Evolutionary conservation across 805 yeast species (phyloP).

Genomic region (Yarrowia divulgata): DNA sequence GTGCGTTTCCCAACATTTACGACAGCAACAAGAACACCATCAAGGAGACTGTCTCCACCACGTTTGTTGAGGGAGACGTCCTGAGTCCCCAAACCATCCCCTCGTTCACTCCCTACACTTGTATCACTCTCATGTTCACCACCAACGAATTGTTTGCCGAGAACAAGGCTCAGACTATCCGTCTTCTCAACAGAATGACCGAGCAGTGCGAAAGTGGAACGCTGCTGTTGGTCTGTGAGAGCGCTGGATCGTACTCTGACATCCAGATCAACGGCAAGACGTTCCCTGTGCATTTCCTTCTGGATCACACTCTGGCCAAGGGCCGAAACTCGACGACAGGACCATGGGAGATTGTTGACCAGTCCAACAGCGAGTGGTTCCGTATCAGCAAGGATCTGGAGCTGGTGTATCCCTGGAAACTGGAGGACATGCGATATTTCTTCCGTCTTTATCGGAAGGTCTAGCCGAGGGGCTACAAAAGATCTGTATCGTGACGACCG

Average conservation of each 20-base stretch:
- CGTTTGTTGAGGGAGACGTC: constrained; percentile 44
- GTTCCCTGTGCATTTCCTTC: constrained; percentile 82
- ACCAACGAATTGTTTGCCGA: constrained; percentile 85
- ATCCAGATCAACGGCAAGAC: constrained; percentile 75
- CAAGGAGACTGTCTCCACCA: neutral
- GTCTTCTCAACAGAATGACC: constrained; percentile 63
- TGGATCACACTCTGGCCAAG: constrained; percentile 55
- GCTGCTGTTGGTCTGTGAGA: constrained; percentile 72
- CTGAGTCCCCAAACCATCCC: constrained; percentile 44
- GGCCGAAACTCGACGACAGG: constrained; percentile 56
- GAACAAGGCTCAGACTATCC: constrained; percentile 66
- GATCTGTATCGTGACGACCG: too few relatives aligned
- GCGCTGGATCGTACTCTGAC: constrained; percentile 90
- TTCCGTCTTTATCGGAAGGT: constrained; percentile 72
- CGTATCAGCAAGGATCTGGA: constrained; percentile 57
- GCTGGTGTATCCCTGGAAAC: constrained; percentile 66
- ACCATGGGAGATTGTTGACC: constrained; percentile 69
- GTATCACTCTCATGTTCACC: constrained; percentile 80
- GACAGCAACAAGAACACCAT: neutral
- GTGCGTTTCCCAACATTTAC: constrained; percentile 14
- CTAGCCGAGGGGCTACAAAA: constrained; percentile 42
- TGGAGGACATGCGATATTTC: constrained; percentile 89
- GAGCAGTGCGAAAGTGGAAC: constrained; percentile 62
- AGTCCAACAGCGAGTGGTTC: constrained; percentile 84
- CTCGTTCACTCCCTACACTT: constrained; percentile 51